Base-by-base conservation (phyloP, 208 protist genomes). In the Acanthamoeba lenticulata region DNA sequence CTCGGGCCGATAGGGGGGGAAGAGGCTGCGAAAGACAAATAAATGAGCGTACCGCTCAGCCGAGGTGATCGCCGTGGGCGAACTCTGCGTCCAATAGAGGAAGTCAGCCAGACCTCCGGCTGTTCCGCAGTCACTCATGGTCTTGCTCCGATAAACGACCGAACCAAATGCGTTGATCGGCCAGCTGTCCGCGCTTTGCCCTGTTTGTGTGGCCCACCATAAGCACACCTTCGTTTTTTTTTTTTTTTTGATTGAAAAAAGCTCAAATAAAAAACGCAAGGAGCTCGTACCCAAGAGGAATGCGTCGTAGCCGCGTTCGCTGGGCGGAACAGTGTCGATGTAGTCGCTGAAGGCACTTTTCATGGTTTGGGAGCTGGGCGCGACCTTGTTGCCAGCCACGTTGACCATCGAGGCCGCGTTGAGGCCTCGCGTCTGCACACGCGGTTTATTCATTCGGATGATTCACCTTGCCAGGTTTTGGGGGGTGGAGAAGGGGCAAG, bases 401-500 rank as follows among this genome's bases (percentile, higher is more conserved):
- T 85, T 85, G 74, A 85, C 32, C 74, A 85, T 27, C 74, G 74
- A 45, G 27, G 74, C 74, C 32, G 74, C n/a, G n/a, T 55, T 32
- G 44, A 55, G 17, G 1, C 13, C 44, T 55, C 74, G 6, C 42
- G 34, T 36, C 42, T 17, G 74, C 42, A n/a, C 44, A 69, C 62
- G 19, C 1, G 24, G 5, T 17, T 17, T 38, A 57, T 19, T 57
- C n/a, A n/a, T n/a, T n/a, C n/a, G n/a, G n/a, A n/a, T n/a, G n/a
- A n/a, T n/a, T n/a, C 52, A 60, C 21, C 52, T 60, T 11, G 17
- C 29, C 62, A 72, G 62, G 24, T 47, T 32, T 49, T 2, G 17
- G 13, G 42, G 55, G 34, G 21, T 3, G 42, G 67, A 44, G 67
- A 69, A 27, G 11, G 9, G 11, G 60, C 27, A 6, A 5, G 27